A percentile compares a stretch with the other conserved stretches of the same genome.
Conservation (phyloP, 345 rosid species). For the Heritiera fomes region DNA sequence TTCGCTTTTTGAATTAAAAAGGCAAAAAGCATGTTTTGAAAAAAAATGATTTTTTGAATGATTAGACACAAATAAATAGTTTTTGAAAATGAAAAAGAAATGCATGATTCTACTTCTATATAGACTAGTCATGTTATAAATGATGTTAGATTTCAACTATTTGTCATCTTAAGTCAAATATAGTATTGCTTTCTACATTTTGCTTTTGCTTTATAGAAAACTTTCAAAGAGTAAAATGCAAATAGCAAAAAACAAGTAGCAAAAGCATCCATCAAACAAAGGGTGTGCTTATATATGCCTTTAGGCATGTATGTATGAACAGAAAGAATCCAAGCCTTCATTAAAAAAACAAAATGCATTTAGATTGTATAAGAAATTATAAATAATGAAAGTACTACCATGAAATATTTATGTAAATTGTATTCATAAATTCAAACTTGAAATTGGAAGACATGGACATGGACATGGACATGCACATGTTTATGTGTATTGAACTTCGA, state of each 20-base stretch:
- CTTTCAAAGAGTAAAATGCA: not conserved
- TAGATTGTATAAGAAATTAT: not conserved
- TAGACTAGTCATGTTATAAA: not conserved
- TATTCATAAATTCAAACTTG: not conserved
- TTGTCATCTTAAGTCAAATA: not conserved
- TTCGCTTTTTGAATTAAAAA: not conserved
- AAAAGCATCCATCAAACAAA: not conserved
- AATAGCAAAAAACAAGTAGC: not conserved
- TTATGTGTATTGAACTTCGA: too few relatives aligned
- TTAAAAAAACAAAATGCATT: not conserved
- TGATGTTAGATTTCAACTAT: not conserved
- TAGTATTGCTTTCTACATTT: not conserved
- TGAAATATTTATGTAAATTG: not conserved
- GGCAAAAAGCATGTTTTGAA: not conserved
- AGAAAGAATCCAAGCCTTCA: not conserved
- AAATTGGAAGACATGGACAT: not conserved
- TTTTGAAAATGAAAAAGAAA: not conserved
- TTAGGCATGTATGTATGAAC: too few relatives aligned
- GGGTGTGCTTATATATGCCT: not conserved
- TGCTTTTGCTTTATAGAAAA: not conserved
- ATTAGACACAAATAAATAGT: too few relatives aligned
- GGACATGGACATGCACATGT: too few relatives aligned
- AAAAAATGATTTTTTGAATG: too few relatives aligned
- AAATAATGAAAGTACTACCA: too few relatives aligned
- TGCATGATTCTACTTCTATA: not conserved